phyloP scores from a whole-genome alignment of 208 protist species.

The Leishmania aethiopica region DNA sequence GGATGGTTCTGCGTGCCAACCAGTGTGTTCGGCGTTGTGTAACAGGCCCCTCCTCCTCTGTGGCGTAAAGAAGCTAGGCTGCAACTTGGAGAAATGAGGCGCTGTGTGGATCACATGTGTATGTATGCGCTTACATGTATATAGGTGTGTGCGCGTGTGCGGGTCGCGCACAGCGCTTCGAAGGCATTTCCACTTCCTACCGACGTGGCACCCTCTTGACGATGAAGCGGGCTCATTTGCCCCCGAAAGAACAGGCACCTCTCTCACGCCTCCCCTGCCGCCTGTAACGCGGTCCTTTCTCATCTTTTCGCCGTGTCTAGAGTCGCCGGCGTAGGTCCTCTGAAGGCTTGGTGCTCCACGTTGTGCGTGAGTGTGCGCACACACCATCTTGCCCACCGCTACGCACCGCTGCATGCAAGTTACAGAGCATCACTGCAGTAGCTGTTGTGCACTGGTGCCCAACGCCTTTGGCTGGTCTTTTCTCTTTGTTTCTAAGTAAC shows the following conservation, averaged over 20 bases:
- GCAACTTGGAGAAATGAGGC: not conserved
- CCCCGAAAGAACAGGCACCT: not conserved
- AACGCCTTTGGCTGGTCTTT: slow-evolving; percentile 4
- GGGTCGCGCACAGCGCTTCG: not conserved
- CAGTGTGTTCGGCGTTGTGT: not conserved
- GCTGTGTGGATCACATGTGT: not conserved
- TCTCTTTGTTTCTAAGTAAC: slow-evolving; percentile 15
- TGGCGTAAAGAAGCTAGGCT: not conserved
- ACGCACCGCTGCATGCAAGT: not conserved
- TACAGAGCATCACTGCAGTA: too few relatives aligned
- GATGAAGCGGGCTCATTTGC: not conserved
- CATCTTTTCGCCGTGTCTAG: slow-evolving; percentile 7
- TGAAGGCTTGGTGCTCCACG: not conserved
- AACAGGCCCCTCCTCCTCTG: not conserved
- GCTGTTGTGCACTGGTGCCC: not conserved
- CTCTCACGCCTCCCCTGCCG: not conserved
- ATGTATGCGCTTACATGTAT: not conserved
- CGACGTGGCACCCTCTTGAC: not conserved
- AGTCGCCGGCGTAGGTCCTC: not conserved
- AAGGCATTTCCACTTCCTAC: not conserved
- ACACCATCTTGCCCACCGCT: not conserved
- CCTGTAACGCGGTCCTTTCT: slow-evolving; percentile 12
- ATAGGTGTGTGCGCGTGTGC: not conserved
- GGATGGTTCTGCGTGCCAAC: not conserved
- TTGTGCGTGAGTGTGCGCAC: not conserved